phyloP scores from a whole-genome alignment of 2,329 filamentous ascomycete genomes.

The Xylaria digitata region DNA sequence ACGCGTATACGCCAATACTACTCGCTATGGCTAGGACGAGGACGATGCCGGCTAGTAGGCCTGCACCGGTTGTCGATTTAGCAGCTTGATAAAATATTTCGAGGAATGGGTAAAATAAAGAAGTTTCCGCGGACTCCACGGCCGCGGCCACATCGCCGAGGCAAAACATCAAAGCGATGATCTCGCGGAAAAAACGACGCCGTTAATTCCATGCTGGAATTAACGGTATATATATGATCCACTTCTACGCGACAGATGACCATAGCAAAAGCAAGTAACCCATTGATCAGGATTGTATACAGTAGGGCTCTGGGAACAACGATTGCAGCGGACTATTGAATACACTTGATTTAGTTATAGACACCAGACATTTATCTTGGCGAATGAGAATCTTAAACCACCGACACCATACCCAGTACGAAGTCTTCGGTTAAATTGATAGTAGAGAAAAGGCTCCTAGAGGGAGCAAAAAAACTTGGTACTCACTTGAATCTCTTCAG shows the following conservation, averaged over 20 bases:
- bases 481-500: conserved; percentile 41
- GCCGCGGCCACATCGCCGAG: conserved; percentile 39
- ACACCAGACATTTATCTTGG: background rate
- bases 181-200: no score
- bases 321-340: conserved; percentile 25
- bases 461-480: no score
- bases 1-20: conserved; percentile 41
- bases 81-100: conserved; percentile 42
- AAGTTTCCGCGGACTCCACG: conserved; percentile 31
- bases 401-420: background rate
- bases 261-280: conserved; percentile 42
- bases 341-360: no score
- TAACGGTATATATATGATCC: no score
- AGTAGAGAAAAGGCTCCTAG: background rate
- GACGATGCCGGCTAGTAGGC: conserved; percentile 47
- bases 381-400: background rate
- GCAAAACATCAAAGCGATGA: conserved; percentile 44
- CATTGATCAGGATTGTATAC: conserved; percentile 44
- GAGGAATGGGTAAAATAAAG: conserved; percentile 48
- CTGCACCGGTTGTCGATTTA: conserved; percentile 40
- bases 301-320: conserved; percentile 42
- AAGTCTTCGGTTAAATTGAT: no score
- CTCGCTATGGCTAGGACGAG: conserved; percentile 38
- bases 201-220: no score
- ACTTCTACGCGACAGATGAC: no score